Conservation (phyloP, 305 asterid species). For the Fraxinus sp. region DNA sequence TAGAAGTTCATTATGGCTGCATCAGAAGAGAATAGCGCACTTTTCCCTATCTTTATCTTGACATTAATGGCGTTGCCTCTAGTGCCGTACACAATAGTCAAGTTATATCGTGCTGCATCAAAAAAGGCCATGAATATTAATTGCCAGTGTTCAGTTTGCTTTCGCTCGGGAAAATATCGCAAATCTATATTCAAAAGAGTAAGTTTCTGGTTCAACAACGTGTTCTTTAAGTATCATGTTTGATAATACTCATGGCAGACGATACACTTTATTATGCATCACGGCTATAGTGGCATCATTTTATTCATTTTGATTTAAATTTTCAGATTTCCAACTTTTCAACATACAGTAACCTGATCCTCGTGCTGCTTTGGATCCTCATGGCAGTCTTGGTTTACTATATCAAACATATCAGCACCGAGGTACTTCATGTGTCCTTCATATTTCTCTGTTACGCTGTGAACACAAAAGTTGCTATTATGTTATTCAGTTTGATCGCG, state of each 20-base stretch:
- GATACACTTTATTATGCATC: slow-evolving; percentile 1
- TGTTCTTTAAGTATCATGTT: not conserved
- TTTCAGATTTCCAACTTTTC: slow-evolving; percentile 93
- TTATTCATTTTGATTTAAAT: slow-evolving; percentile 19
- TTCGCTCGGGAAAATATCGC: slow-evolving; percentile 85
- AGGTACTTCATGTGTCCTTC: slow-evolving; percentile 49
- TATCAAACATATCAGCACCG: slow-evolving; percentile 71
- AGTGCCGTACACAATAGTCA: slow-evolving; percentile 82
- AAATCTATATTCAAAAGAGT: slow-evolving; percentile 86
- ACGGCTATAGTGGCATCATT: slow-evolving; percentile 10
- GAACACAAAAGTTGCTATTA: not conserved
- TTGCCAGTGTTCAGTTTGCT: slow-evolving; percentile 88
- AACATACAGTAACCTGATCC: slow-evolving; percentile 85
- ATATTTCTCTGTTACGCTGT: slow-evolving; percentile 4
- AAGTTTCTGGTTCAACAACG: slow-evolving; percentile 29
- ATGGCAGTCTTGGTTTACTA: slow-evolving; percentile 65
- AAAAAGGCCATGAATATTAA: slow-evolving; percentile 61
- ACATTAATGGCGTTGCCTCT: slow-evolving; percentile 90
- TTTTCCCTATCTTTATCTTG: slow-evolving; percentile 86
- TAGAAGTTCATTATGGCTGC: slow-evolving; percentile 63
- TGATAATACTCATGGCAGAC: slow-evolving; percentile 2
- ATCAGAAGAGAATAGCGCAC: slow-evolving; percentile 82
- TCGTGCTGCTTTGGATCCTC: slow-evolving; percentile 79
- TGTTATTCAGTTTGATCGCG: not conserved
- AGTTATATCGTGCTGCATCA: slow-evolving; percentile 55